Conservation (phyloP, 1,139 yeast genomes). For the Yarrowia galli region DNA sequence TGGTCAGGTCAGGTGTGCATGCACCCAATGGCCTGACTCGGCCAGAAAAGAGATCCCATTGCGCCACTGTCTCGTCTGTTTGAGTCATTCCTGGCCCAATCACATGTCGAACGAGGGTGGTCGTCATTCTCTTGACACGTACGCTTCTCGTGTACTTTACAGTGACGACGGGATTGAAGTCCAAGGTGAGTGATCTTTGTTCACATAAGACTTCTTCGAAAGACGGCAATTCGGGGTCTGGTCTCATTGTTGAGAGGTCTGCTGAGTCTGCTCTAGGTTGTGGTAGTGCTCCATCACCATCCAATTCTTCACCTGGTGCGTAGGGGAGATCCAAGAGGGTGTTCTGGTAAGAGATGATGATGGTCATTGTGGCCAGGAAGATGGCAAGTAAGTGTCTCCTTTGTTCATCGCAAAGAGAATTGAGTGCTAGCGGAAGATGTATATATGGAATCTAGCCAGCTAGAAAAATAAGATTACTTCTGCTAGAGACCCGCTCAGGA, state of each 20-base stretch:
- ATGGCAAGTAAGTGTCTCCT: not conserved
- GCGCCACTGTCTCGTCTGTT: not conserved
- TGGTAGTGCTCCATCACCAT: not conserved
- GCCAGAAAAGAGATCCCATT: not conserved
- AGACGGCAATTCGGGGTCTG: not conserved
- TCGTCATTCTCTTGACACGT: not conserved
- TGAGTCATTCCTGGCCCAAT: too few relatives aligned
- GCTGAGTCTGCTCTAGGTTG: too few relatives aligned
- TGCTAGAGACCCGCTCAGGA: too few relatives aligned
- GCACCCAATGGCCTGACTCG: not conserved
- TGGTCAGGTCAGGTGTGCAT: too few relatives aligned
- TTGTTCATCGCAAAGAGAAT: not conserved
- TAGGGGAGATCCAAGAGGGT: not conserved
- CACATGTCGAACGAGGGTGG: not conserved
- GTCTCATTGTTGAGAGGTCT: too few relatives aligned
- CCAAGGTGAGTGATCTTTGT: not conserved
- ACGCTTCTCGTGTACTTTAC: not conserved
- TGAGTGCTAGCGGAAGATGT: not conserved
- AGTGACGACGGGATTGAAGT: not conserved
- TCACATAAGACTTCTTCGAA: not conserved
- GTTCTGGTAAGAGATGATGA: not conserved
- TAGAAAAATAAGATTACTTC: not conserved
- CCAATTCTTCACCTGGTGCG: not conserved
- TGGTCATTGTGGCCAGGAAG: not conserved
- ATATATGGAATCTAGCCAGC: not conserved